Conservation (phyloP, 192 early-diverging fungal species). For the Entomortierella parvispora region DNA sequence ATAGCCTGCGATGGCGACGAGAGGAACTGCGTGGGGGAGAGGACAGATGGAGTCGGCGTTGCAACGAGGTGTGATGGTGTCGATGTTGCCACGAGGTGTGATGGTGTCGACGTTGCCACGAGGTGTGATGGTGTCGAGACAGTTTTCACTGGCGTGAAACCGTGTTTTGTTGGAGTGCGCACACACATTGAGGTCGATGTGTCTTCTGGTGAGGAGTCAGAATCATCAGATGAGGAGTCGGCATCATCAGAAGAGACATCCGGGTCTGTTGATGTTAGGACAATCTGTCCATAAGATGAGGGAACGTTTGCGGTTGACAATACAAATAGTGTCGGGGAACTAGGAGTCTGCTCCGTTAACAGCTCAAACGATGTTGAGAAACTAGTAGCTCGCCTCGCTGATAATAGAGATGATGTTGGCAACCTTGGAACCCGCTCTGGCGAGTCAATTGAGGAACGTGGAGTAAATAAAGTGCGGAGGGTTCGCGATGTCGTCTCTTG, state of each 20-base stretch:
- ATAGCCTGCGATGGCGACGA: conserved; percentile 18
- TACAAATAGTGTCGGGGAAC: conserved; percentile 4
- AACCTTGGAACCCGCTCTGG: no score
- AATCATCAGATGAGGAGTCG: conserved; percentile 14
- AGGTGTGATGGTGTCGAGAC: background rate
- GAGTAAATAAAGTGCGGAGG: conserved; percentile 10
- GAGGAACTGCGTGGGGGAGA: conserved; percentile 13
- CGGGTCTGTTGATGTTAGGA: background rate
- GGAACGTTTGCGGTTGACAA: background rate
- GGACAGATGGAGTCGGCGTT: background rate
- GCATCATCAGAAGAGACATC: no score
- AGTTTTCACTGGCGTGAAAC: conserved; percentile 2
- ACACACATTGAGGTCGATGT: conserved; percentile 5
- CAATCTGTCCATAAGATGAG: background rate
- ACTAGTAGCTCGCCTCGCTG: no score
- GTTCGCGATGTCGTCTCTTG: background rate
- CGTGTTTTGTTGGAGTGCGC: conserved; percentile 2
- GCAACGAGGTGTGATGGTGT: no score
- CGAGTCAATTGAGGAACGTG: conserved; percentile 7
- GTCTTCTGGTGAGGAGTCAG: conserved; percentile 8
- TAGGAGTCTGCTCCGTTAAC: no score
- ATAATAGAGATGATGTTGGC: no score
- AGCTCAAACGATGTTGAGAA: no score
- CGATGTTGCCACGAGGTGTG: no score
- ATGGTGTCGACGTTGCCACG: no score